Base-by-base conservation (phyloP, 768 basidiomycete genomes). In the Aureoboletus auriporus region DNA sequence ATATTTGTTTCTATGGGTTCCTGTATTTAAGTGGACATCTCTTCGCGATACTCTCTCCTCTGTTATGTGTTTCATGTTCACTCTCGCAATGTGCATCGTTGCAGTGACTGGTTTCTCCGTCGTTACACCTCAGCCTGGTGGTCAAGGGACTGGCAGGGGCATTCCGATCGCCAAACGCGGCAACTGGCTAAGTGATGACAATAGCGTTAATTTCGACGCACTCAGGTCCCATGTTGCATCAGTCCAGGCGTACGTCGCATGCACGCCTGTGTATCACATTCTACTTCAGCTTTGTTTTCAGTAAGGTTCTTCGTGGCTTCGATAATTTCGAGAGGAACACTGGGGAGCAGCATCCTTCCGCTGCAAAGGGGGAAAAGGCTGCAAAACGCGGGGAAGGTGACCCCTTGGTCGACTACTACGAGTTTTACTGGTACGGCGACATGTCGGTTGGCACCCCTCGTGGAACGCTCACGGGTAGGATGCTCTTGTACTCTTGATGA, bases 381-480 rank as follows among this genome's bases (percentile, higher is more conserved):
- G 39, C 43, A 16, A 47, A 12, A 11, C 49, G 48, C 3, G 41
- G 4, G 26, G n/a, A 34, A 10, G 47, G 40, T 6, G 13, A 13
- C 9, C 5, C 39, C 6, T 46, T 55, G 20, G 20, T 4, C 20
- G 27, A 36, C 2, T 4, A 14, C 8, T 20, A 23, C 14, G 6
- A 6, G 4, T 11, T 43, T 8, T 42, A 3, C 14, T 56, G 52
- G 52, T 53, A 47, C 8, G 55, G 55, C 26, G 17, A 12, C 5
- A 42, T 53, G 9, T 43, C 39, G n/a, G 30, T 50, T 13, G 55
- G 55, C n/a, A 56, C 49, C 1, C 55, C 52, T 9, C 8, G 49
- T 8, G 5, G 28, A 5, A 13, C 0, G 1, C 53, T 46, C n/a
- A 50, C 42, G 5, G 49, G 54, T 53, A 26, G 27, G 37, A 14